phyloP scores from a whole-genome alignment of 805 yeast genomes.

The Pichia phayaonensis region DNA sequence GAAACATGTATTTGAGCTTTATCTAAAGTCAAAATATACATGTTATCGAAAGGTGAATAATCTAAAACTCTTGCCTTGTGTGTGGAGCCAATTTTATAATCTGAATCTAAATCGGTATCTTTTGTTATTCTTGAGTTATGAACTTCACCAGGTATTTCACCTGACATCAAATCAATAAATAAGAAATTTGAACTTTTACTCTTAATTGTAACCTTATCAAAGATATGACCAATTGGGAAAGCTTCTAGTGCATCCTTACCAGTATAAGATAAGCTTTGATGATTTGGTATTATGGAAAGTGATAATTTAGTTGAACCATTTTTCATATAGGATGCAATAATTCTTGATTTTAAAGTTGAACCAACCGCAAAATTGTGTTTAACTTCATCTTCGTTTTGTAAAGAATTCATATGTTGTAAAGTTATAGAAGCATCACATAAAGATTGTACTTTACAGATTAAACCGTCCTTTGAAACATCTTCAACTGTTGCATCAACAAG shows the following conservation, averaged over 20 bases:
- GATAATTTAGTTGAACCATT: conserved; percentile 50
- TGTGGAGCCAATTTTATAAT: conserved; percentile 53
- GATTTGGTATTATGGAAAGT: conserved; percentile 55
- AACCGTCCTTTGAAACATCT: conserved; percentile 52
- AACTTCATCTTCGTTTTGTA: conserved; percentile 34
- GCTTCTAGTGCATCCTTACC: conserved; percentile 42
- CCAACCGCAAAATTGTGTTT: conserved; percentile 65
- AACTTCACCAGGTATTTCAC: conserved; percentile 55
- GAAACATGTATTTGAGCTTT: conserved; percentile 54
- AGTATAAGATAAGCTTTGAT: conserved; percentile 30
- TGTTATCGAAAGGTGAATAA: conserved; percentile 56
- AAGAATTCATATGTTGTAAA: conserved; percentile 50
- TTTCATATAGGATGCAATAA: conserved; percentile 46
- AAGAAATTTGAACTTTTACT: conserved; percentile 53
- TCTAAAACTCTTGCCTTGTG: conserved; percentile 77
- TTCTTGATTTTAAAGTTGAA: conserved; percentile 58
- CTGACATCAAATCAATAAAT: conserved; percentile 49
- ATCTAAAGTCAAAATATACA: conserved; percentile 62
- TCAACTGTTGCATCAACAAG: conserved; percentile 66
- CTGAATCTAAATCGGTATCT: conserved; percentile 36
- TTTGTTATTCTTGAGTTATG: conserved; percentile 66
- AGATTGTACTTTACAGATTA: conserved; percentile 68
- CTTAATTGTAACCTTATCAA: conserved; percentile 50
- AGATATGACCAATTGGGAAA: conserved; percentile 69
- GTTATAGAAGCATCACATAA: conserved; percentile 64